Evolutionary conservation across 164 flowering plant species (phyloP).

Genomic region (Umbilicus rupestris): DNA sequence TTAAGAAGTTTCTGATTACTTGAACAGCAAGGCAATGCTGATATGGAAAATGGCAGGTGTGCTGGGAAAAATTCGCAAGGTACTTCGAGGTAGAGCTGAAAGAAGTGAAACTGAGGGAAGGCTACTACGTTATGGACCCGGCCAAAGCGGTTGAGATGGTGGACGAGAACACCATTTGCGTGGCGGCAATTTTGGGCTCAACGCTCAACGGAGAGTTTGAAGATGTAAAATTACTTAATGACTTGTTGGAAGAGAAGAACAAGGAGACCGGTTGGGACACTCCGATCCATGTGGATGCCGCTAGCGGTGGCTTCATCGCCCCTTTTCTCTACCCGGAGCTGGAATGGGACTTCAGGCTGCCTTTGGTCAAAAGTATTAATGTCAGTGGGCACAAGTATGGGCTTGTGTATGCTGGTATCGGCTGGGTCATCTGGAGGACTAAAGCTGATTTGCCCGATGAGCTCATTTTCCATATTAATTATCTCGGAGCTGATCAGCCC

Average conservation of each 20-base stretch:
- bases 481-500: conserved; percentile 68
- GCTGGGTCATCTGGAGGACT: conserved; percentile 65
- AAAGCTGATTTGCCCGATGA: conserved; percentile 63
- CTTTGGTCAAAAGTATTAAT: conserved; percentile 69
- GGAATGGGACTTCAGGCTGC: conserved; percentile 65
- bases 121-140: conserved; percentile 68
- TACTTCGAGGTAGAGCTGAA: conserved; percentile 72
- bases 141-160: conserved; percentile 65
- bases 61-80: conserved; percentile 78
- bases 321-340: conserved; percentile 51
- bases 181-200: conserved; percentile 67
- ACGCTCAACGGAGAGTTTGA: conserved; percentile 68
- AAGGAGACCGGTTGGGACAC: conserved; percentile 58
- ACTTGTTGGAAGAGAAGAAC: conserved; percentile 48
- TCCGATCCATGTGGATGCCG: conserved; percentile 72
- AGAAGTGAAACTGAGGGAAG: conserved; percentile 59
- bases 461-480: conserved; percentile 64
- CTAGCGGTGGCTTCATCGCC: conserved; percentile 58
- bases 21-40: no score
- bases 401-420: conserved; percentile 65
- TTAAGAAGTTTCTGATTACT: no score
- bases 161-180: conserved; percentile 74
- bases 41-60: conserved; percentile 18
- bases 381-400: conserved; percentile 77
- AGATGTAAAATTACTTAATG: conserved; percentile 51